Base-by-base conservation (phyloP, 352 stramenopile genomes). In the Halophytophthora polymorphica region DNA sequence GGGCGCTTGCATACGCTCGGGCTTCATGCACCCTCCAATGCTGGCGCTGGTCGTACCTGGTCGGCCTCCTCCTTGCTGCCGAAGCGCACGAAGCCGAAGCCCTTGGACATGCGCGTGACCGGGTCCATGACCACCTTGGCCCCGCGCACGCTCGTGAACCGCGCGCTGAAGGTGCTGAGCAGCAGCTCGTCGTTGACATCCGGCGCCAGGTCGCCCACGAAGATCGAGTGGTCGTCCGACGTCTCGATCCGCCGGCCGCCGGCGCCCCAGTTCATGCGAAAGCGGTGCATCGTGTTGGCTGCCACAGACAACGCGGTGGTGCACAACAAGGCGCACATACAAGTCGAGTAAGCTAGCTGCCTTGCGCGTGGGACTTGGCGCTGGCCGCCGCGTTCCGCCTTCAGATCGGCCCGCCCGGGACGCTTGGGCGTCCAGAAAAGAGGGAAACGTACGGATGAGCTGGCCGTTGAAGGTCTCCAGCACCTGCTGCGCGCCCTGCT, bases 41-140 rank as follows among this genome's bases (percentile, higher is more conserved):
- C n/a, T 42, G 15, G 17, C 13, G 28, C 17, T 33, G 15, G 19
- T 15, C 41, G n/a, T 11, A 53, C 51, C 58, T 84, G 73, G 31
- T 96, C 83, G 12, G 87, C 84, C 45, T 97, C 89, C 14, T 93
- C 77, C 50, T 96, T 95, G 49, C 72, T 73, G 13, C 71, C 69
- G 61, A 97, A 97, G 19, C 90, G 83, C 33, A 97, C 88, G 53
- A 97, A 97, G 21, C 89, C 90, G 56, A 97, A 97, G 29, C 89
- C 88, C 64, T 97, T 97, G 22, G 88, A 90, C 70, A 89, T 89
- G 18, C 90, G 83, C 29, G 88, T 97, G 14, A 90, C 58, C 17
- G 81, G 71, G 54, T 97, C 90, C 42, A 93, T 90, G 35, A 97
- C 86, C 14, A 97, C 78, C 56, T 97, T 97, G 51, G 89, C 87